These are phyloP conservation scores for Zasmidium cellare DNA, from an alignment of 2,329 filamentous ascomycete genomes.

Conservation along the genomic window DNA sequence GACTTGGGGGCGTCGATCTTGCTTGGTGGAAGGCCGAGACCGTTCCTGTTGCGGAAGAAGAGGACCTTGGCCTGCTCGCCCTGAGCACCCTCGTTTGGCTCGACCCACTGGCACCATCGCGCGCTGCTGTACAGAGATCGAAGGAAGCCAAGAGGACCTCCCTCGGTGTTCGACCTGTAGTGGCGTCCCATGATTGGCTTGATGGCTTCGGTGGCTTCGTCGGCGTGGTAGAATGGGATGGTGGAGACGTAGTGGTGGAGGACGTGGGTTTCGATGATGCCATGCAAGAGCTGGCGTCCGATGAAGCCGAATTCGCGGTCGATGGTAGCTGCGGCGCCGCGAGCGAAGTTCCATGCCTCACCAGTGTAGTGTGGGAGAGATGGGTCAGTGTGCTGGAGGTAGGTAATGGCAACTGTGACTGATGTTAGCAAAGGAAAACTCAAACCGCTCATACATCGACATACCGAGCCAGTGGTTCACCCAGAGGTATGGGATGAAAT, in stretches of 20 bases:
- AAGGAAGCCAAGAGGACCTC: conserved; percentile 79
- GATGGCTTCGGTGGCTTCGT: conserved; percentile 92
- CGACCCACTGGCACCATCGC: conserved; percentile 94
- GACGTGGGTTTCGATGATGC: conserved; percentile 96
- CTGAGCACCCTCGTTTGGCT: conserved; percentile 78
- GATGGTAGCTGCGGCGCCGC: conserved; percentile 91
- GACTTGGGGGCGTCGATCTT: conserved; percentile 24
- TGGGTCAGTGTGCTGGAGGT: conserved; percentile 94
- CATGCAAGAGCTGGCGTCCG: conserved; percentile 85
- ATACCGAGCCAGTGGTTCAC: conserved; percentile 98
- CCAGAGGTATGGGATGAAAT: conserved; percentile 92
- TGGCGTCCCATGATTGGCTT: conserved; percentile 92
- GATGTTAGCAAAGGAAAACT: conserved; percentile 5
- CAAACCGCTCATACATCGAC: conserved; percentile 38
- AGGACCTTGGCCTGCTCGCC: conserved; percentile 81
- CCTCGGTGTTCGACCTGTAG: conserved; percentile 81
- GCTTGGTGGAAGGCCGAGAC: conserved; percentile 65
- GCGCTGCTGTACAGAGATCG: conserved; percentile 77
- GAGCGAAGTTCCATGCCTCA: conserved; percentile 86
- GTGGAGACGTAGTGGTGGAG: conserved; percentile 96
- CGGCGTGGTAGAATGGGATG: conserved; percentile 95
- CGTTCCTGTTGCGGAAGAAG: conserved; percentile 95
- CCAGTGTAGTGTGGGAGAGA: conserved; percentile 88
- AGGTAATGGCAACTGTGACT: conserved; percentile 83
- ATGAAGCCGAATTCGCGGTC: conserved; percentile 97